Evolutionary conservation across 1,284 basidiomycete genomes (phyloP).

Genomic region (Hymenochaete sp.): DNA sequence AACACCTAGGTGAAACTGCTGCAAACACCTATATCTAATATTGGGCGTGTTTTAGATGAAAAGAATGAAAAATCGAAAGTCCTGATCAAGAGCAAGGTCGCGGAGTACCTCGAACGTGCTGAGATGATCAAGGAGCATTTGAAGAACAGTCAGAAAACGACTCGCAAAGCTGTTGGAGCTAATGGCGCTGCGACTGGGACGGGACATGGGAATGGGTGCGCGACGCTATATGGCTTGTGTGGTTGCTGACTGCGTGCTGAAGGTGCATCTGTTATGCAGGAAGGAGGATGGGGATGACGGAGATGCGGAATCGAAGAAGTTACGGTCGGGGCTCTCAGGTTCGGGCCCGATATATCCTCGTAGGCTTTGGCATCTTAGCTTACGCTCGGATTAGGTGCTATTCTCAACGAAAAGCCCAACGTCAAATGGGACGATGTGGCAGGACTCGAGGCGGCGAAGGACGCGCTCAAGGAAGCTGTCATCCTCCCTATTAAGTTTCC

Average conservation of each 20-base stretch:
- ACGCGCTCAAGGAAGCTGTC: slow-evolving; percentile 95
- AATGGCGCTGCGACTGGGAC: slow-evolving; percentile 59
- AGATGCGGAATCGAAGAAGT: slow-evolving; percentile 93
- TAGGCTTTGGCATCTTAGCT: background rate
- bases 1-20: background rate
- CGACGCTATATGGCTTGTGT: too few species aligned
- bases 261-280: too few species aligned
- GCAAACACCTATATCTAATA: background rate
- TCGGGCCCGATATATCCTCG: slow-evolving; percentile 10
- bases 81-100: slow-evolving; percentile 84
- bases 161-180: slow-evolving; percentile 71
- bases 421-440: slow-evolving; percentile 98
- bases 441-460: slow-evolving; percentile 90
- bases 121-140: slow-evolving; percentile 89
- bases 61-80: slow-evolving; percentile 92
- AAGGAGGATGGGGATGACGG: slow-evolving; percentile 68
- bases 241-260: too few species aligned
- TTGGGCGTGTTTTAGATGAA: slow-evolving; percentile 58
- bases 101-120: slow-evolving; percentile 87
- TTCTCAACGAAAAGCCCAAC: slow-evolving; percentile 91
- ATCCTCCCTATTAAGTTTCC: slow-evolving; percentile 99
- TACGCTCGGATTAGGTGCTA: slow-evolving; percentile 45
- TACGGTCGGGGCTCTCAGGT: slow-evolving; percentile 78
- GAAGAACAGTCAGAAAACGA: slow-evolving; percentile 57
- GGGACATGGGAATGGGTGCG: slow-evolving; percentile 62